Base-by-base conservation (phyloP, 306 rosid genomes). In the Glycyrrhiza uralensis region DNA sequence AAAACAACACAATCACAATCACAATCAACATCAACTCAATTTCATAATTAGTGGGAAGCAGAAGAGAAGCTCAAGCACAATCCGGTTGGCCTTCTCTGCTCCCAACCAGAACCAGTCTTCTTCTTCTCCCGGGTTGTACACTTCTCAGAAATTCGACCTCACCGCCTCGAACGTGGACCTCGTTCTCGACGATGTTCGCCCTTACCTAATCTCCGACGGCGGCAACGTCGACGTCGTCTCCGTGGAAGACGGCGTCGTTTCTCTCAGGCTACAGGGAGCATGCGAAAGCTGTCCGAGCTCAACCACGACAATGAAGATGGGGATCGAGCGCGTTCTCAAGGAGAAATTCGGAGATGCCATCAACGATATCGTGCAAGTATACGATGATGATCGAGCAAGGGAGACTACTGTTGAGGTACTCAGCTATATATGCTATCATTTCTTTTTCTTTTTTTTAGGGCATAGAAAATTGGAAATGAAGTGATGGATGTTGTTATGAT, bases 211-310 rank as follows among this genome's bases (percentile, higher is more conserved):
- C 35, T 50, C 98, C 0, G 97, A 94, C 55, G 98, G 98, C 14
- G 98, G 98, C 8, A 89, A 94, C 86, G 98, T 91, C 23, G 98
- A 87, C 1, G 98, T 94, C 6, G 95, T 91, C 3, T 89, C 97
- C 28, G 90, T 94, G 1, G 67, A 83, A 29, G 86, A 94, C 62
- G 99, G 99, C 59, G 87, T 94, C 24, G 73, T 94, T 59, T 94
- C 95, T 36, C 95, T 94, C 65, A 83, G 85, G 69, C 97, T 94
- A 29, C 86, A 87, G 85, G 99, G 99, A 76, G 99, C 97, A 0
- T 91, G 99, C 57, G 96, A 85, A 47, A 89, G 96, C 80, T 95
- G 97, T 75, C 99, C 97, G 0, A 91, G 96, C 89, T 95, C 99
- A 10, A 94, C 97, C 5, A 94, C 96, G 9, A 94, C 99, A 2